These are phyloP conservation scores for Paecilomyces niveus DNA, from an alignment of 2,329 filamentous ascomycete species.

Conservation along the genomic window DNA sequence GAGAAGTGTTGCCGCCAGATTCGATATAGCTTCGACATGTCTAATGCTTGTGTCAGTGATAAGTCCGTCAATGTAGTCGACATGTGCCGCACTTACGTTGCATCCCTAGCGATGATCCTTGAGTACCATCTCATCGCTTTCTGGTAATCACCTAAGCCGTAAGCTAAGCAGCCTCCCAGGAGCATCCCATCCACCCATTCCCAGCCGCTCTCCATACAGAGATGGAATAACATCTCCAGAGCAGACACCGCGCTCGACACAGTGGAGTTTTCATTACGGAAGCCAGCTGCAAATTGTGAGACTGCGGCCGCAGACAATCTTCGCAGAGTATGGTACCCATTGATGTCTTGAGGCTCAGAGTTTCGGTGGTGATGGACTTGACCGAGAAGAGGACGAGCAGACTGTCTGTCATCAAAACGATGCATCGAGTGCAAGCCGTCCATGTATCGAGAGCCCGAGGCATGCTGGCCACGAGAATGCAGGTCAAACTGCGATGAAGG, in stretches of 20 bases:
- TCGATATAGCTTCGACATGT: conserved; percentile 89
- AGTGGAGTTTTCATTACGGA: conserved; percentile 34
- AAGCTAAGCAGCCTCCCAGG: conserved; percentile 82
- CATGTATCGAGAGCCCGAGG: conserved; percentile 1
- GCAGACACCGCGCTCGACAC: conserved; percentile 57
- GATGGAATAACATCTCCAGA: conserved; percentile 61
- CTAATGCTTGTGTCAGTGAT: conserved; percentile 37
- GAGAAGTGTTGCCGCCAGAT: conserved; percentile 81
- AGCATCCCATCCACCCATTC: conserved; percentile 91
- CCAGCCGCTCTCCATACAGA: conserved; percentile 76
- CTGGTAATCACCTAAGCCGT: conserved; percentile 77
- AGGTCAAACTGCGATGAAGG: conserved; percentile 28
- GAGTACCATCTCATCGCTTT: conserved; percentile 51
- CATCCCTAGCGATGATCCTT: conserved; percentile 52
- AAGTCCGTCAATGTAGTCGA: background rate
- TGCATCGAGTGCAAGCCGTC: background rate
- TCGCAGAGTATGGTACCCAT: conserved; percentile 24
- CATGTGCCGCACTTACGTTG: conserved; percentile 36
- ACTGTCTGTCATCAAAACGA: conserved; percentile 1
- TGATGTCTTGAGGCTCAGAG: conserved; percentile 21
- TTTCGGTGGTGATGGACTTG: conserved; percentile 11
- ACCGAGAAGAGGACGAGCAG: conserved; percentile 3
- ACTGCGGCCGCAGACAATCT: conserved; percentile 24
- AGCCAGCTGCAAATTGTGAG: conserved; percentile 24
- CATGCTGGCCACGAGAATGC: conserved; percentile 12